Conservation (phyloP, 345 rosid genomes). For the Bretschneidera sinensis region DNA sequence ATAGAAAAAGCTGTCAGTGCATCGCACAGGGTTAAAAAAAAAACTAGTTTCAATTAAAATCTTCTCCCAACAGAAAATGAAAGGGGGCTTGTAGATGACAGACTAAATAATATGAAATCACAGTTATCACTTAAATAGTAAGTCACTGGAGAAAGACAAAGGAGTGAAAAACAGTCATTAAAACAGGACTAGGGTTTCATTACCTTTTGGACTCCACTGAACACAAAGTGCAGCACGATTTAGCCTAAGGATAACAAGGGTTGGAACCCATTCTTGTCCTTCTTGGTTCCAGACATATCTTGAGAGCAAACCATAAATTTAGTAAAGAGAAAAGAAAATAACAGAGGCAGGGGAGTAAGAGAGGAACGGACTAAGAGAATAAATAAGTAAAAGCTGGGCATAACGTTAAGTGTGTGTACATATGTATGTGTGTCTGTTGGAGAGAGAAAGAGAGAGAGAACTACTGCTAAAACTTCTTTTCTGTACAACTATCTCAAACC, state of each 20-base stretch:
- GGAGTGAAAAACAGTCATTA: slow-evolving; percentile 5
- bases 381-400: no score
- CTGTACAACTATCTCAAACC: background rate
- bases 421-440: no score
- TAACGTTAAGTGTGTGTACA: no score
- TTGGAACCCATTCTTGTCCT: slow-evolving; percentile 91
- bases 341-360: background rate
- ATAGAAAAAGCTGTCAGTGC: no score
- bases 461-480: background rate
- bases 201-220: slow-evolving; percentile 97
- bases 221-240: slow-evolving; percentile 98
- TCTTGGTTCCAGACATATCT: slow-evolving; percentile 94
- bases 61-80: no score
- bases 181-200: slow-evolving; percentile 3
- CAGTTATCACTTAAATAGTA: background rate
- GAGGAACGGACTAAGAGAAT: no score
- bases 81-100: no score
- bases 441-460: no score
- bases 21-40: no score
- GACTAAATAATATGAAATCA: background rate
- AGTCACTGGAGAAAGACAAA: background rate
- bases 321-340: slow-evolving; percentile 14
- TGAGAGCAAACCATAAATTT: slow-evolving; percentile 15
- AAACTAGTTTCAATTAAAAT: no score
- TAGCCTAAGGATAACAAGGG: slow-evolving; percentile 93